Percentiles rank a stretch among this genome's conserved stretches.
Evolutionary conservation across 1,139 yeast species (phyloP).

Genomic region (Lodderomyces beijingensis): DNA sequence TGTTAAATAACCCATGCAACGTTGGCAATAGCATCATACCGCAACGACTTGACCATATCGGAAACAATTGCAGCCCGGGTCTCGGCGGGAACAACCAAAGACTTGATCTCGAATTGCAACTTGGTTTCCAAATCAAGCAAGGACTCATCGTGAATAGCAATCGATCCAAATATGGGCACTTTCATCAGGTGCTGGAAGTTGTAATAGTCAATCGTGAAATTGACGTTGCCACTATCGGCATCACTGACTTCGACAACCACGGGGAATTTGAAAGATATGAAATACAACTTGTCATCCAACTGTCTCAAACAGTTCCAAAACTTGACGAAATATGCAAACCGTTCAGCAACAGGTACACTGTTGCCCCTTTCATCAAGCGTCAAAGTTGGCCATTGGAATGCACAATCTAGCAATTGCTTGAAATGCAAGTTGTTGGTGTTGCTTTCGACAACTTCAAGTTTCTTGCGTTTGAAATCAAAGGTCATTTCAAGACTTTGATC

Average conservation of each 20-base stretch:
- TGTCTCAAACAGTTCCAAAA: slow-evolving; percentile 19
- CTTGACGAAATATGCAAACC: slow-evolving; percentile 15
- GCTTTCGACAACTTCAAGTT: background rate
- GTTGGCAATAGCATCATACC: background rate
- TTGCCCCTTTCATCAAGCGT: slow-evolving; percentile 2
- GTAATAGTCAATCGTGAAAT: slow-evolving; percentile 13
- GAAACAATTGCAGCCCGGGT: background rate
- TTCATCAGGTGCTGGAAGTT: slow-evolving; percentile 6
- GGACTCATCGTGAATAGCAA: background rate
- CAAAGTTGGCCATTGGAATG: slow-evolving; percentile 3
- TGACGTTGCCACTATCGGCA: slow-evolving; percentile 7
- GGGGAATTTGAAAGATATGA: slow-evolving; percentile 28
- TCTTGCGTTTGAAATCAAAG: slow-evolving; percentile 14
- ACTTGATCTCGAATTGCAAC: slow-evolving; percentile 1
- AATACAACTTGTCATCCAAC: slow-evolving; percentile 27
- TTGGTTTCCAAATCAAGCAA: background rate
- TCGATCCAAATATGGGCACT: slow-evolving; percentile 2
- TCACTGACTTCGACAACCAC: slow-evolving; percentile 10
- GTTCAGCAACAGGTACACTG: no score
- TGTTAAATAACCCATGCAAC: background rate
- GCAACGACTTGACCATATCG: background rate
- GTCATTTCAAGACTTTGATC: slow-evolving; percentile 14
- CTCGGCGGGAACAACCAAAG: background rate
- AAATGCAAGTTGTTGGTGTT: slow-evolving; percentile 4
- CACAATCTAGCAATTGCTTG: slow-evolving; percentile 11